phyloP scores from a whole-genome alignment of 495 filamentous ascomycete genomes.

The Hypoxylon subgilvum region DNA sequence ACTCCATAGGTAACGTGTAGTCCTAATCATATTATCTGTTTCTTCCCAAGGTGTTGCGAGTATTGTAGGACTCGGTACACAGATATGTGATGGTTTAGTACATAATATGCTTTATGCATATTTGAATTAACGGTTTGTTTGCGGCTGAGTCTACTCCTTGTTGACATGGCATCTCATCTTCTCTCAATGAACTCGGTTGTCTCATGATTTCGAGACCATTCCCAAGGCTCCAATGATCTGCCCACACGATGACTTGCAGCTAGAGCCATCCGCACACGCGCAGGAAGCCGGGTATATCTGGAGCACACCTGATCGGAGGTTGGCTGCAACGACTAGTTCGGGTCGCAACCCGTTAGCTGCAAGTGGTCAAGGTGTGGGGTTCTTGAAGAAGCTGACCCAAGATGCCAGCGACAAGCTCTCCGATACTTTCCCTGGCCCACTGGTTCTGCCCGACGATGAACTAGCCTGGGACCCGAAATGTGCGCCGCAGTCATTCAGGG shows the following conservation, averaged over 20 bases:
- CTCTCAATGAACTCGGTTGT: too few relatives aligned
- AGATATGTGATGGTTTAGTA: too few relatives aligned
- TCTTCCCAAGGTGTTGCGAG: too few relatives aligned
- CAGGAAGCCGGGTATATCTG: slow-evolving; percentile 36
- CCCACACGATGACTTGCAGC: slow-evolving; percentile 35
- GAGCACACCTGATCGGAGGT: slow-evolving; percentile 29
- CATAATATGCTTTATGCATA: too few relatives aligned
- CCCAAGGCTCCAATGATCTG: slow-evolving; percentile 12
- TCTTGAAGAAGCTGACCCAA: slow-evolving; percentile 10
- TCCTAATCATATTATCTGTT: too few relatives aligned
- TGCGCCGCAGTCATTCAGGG: slow-evolving; percentile 62
- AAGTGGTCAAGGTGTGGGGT: not conserved
- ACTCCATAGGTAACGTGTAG: too few relatives aligned
- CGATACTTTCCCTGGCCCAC: slow-evolving; percentile 62
- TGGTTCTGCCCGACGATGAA: slow-evolving; percentile 67
- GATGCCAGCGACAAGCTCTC: slow-evolving; percentile 12
- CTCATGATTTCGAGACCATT: not conserved
- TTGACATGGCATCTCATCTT: not conserved
- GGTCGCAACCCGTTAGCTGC: slow-evolving; percentile 31
- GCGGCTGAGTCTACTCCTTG: not conserved
- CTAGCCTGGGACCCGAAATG: slow-evolving; percentile 60
- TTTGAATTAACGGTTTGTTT: too few relatives aligned
- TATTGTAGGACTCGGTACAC: too few relatives aligned
- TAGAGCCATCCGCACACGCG: slow-evolving; percentile 45
- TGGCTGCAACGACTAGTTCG: slow-evolving; percentile 40